phyloP scores from a whole-genome alignment of 345 rosid genomes.

The Lumnitzera littorea region DNA sequence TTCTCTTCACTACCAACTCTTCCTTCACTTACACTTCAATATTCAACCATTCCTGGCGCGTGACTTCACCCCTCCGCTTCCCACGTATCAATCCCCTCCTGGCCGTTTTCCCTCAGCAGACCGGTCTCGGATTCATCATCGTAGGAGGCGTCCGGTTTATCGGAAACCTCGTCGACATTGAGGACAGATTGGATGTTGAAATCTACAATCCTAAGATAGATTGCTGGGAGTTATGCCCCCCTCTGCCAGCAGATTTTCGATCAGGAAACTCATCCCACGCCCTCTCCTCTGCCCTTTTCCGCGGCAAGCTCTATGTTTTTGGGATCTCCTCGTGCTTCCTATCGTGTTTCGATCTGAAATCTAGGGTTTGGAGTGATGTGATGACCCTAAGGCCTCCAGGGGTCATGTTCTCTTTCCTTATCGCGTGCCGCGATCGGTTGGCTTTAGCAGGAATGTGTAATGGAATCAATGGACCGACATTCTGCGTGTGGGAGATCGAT shows the following conservation, averaged over 20 bases:
- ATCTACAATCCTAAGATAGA: conserved; percentile 49
- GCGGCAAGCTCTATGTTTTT: conserved; percentile 47
- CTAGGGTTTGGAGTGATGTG: conserved; percentile 56
- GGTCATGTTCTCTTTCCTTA: conserved; percentile 49
- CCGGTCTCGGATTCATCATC: conserved; percentile 34
- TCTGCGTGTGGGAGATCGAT: conserved; percentile 59
- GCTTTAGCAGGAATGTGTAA: conserved; percentile 65
- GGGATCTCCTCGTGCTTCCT: conserved; percentile 49
- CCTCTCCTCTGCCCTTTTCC: conserved; percentile 53
- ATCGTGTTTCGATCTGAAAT: conserved; percentile 51
- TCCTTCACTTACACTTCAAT: conserved; percentile 53
- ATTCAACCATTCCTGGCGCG: conserved; percentile 39
- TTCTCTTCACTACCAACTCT: conserved; percentile 69
- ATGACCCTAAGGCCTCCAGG: conserved; percentile 77
- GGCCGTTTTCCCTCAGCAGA: conserved; percentile 28
- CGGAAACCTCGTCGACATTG: conserved; percentile 71
- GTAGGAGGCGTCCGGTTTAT: conserved; percentile 70
- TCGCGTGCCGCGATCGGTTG: conserved; percentile 48
- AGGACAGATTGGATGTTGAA: conserved; percentile 63
- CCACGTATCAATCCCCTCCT: conserved; percentile 58
- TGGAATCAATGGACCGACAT: conserved; percentile 41
- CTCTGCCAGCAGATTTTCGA: conserved; percentile 66
- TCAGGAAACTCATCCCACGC: conserved; percentile 50
- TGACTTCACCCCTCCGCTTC: conserved; percentile 46
- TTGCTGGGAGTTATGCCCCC: conserved; percentile 65